Conservation (phyloP, 495 filamentous ascomycete species). For the Pyrenopolyporus hunteri region DNA sequence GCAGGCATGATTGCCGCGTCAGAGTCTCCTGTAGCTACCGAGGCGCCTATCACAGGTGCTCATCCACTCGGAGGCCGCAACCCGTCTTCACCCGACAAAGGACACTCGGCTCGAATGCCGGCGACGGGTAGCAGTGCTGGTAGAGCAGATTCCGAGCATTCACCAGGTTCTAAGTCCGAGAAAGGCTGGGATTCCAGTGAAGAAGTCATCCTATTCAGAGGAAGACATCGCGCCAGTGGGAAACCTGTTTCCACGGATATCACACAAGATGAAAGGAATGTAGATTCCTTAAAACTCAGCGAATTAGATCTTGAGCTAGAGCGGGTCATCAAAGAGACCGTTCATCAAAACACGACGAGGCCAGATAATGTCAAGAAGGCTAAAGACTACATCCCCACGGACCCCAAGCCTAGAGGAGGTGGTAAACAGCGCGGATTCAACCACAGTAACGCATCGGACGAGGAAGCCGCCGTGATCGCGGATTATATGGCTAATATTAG, state of each 20-base stretch:
- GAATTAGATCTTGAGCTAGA: slow-evolving; percentile 21
- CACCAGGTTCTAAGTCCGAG: slow-evolving; percentile 40
- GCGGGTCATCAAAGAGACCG: slow-evolving; percentile 11
- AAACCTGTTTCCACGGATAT: neutral
- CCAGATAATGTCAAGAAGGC: neutral
- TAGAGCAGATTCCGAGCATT: neutral
- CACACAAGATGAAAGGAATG: slow-evolving; percentile 4
- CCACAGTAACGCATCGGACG: slow-evolving; percentile 27
- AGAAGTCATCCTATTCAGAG: slow-evolving; percentile 71
- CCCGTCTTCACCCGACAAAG: neutral
- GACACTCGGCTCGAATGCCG: too few relatives aligned
- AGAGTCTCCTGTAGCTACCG: neutral
- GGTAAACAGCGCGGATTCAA: slow-evolving; percentile 1
- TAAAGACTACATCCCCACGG: slow-evolving; percentile 26
- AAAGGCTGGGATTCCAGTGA: slow-evolving; percentile 62
- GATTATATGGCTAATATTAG: slow-evolving; percentile 83
- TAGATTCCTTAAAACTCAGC: slow-evolving; percentile 17
- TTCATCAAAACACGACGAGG: slow-evolving; percentile 1
- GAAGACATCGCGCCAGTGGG: slow-evolving; percentile 46
- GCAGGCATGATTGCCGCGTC: neutral
- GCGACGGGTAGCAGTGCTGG: too few relatives aligned
- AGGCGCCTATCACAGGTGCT: neutral
- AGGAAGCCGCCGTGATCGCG: slow-evolving; percentile 64
- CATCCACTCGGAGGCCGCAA: neutral
- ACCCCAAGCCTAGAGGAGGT: slow-evolving; percentile 5